These are phyloP conservation scores for Clonostachys chloroleuca DNA, from an alignment of 2,329 filamentous ascomycete genomes.

Conservation along the genomic window DNA sequence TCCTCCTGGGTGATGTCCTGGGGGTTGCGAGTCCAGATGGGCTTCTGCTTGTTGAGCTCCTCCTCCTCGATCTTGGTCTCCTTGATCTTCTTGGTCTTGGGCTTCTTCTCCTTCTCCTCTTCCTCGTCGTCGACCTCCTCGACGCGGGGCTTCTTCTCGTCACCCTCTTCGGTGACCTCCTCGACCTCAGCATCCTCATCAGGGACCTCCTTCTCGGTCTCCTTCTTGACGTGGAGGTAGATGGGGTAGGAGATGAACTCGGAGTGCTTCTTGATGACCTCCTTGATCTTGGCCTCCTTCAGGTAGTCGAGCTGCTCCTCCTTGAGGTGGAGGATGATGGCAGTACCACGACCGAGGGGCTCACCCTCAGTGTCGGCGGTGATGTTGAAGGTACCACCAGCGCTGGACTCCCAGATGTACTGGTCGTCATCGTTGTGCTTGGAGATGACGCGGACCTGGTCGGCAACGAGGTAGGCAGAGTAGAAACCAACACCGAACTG, in stretches of 20 bases:
- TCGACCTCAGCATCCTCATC: conserved; percentile 85
- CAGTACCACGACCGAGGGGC: conserved; percentile 88
- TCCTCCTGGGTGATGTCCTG: conserved; percentile 93
- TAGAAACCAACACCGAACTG: conserved; percentile 99
- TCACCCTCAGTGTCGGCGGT: conserved; percentile 85
- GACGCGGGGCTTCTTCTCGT: conserved; percentile 93
- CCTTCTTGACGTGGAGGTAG: conserved; percentile 99
- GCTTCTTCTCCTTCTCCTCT: conserved; percentile 83
- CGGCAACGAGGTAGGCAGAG: conserved; percentile 98
- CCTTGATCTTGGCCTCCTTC: conserved; percentile 99
- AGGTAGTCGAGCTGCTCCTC: conserved; percentile 98
- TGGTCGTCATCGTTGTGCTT: conserved; percentile 99
- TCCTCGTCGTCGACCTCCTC: conserved; percentile 89
- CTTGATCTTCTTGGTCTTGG: conserved; percentile 99
- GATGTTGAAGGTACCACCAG: conserved; percentile 96
- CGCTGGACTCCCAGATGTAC: conserved; percentile 98
- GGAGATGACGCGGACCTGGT: conserved; percentile 90
- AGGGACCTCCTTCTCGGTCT: conserved; percentile 97
- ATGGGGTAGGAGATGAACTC: conserved; percentile 99
- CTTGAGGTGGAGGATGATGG: conserved; percentile 99
- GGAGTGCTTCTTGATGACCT: conserved; percentile 99
- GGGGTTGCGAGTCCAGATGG: conserved; percentile 99
- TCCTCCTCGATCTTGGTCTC: conserved; percentile 98
- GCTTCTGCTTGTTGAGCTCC: conserved; percentile 99
- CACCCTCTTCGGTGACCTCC: conserved; percentile 61